Conservation (phyloP, 2,329 filamentous ascomycete genomes). For the Ophiostoma sp. region DNA sequence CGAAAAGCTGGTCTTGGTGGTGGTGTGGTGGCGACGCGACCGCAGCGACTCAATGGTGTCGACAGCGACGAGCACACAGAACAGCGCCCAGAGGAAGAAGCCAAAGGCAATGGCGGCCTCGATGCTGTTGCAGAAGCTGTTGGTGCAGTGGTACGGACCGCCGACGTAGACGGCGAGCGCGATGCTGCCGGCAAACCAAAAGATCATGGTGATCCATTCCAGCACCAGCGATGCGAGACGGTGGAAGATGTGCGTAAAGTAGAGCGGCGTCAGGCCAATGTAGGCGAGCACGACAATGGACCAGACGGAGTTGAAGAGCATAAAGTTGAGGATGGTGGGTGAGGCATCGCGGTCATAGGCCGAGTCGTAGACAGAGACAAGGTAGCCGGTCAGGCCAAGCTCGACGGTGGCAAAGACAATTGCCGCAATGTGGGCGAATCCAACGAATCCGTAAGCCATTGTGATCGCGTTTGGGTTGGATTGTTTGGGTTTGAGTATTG, state of each 20-base stretch:
- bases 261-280: conserved; percentile 61
- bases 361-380: conserved; percentile 45
- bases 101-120: conserved; percentile 63
- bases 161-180: conserved; percentile 64
- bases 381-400: conserved; percentile 69
- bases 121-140: conserved; percentile 52
- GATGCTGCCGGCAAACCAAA: conserved; percentile 86
- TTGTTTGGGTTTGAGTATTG: background rate
- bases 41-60: conserved; percentile 44
- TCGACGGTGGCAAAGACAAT: conserved; percentile 66
- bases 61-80: conserved; percentile 44
- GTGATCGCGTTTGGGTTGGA: conserved; percentile 25
- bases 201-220: conserved; percentile 70
- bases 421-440: conserved; percentile 62
- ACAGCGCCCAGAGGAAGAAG: conserved; percentile 57
- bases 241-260: conserved; percentile 57
- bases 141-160: conserved; percentile 48
- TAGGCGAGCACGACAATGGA: conserved; percentile 67
- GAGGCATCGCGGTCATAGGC: conserved; percentile 33
- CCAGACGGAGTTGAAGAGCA: conserved; percentile 76
- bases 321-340: conserved; percentile 63
- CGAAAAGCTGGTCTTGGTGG: conserved; percentile 24
- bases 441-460: conserved; percentile 52
- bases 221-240: conserved; percentile 60
- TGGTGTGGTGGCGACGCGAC: conserved; percentile 37